Conservation (phyloP, 768 basidiomycete genomes). For the Ramaria sp. region DNA sequence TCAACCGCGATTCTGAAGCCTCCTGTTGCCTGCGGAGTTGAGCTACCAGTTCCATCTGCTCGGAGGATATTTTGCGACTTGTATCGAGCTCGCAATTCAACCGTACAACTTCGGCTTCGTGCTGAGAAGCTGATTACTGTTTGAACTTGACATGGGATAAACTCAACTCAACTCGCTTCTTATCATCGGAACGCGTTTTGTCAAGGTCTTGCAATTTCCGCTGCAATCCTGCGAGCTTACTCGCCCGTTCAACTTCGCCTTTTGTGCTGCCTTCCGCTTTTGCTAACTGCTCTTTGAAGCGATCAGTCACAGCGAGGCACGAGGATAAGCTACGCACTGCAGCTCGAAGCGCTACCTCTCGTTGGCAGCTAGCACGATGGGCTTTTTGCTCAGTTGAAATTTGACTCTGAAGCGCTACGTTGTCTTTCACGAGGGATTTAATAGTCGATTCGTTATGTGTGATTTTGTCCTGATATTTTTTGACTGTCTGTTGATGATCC, state of each 20-base stretch:
- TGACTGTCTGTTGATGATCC: not conserved
- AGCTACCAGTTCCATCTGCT: conserved; percentile 42
- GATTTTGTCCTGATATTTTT: conserved; percentile 7
- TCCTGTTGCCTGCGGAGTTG: conserved; percentile 57
- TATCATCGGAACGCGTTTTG: conserved; percentile 49
- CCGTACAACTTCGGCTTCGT: conserved; percentile 47
- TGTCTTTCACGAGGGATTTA: not conserved
- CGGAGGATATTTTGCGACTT: conserved; percentile 33
- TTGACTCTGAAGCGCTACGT: conserved; percentile 4
- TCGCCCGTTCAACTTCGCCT: conserved; percentile 20
- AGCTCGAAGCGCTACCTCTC: not conserved
- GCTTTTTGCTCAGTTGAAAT: conserved; percentile 1
- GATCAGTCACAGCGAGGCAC: no score
- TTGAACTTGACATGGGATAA: not conserved
- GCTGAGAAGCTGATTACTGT: conserved; percentile 27
- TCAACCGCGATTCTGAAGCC: conserved; percentile 42
- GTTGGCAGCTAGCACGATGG: not conserved
- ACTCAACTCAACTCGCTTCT: conserved; percentile 42
- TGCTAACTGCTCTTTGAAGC: not conserved
- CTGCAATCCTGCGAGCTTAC: conserved; percentile 46
- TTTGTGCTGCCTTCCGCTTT: conserved; percentile 10
- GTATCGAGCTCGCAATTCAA: conserved; percentile 45
- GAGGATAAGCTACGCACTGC: not conserved
- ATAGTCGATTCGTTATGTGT: conserved; percentile 5
- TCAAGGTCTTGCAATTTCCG: conserved; percentile 57